Base-by-base conservation (phyloP, 1,139 yeast genomes). In the Blastobotrys capitulatus region DNA sequence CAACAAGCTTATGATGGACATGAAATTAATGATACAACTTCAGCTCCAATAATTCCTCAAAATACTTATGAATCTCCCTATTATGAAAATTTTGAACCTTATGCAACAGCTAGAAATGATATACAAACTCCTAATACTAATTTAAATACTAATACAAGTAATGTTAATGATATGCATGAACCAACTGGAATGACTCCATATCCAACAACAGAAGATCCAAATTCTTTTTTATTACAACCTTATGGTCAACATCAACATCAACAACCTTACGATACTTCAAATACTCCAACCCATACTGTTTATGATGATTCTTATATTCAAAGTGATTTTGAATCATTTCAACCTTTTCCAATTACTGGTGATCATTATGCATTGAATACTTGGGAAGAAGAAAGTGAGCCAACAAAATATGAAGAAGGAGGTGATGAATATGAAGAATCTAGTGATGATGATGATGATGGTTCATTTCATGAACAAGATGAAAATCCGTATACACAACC, bases 281-380 rank as follows among this genome's bases (percentile, higher is more conserved):
- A 26, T 13, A 4, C 34, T 15, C 40, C 47, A 34, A 25, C 36
- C 22, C 29, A 42, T 12, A 39, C 25, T 7, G 45, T 27, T 15
- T 42, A 37, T 40, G 47, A 52, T 27, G 59, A 54, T 13, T 42
- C 52, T 7, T 62, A 59, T 42, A 61, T 60, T 39, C 51, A 53
- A n/a, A 48, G 47, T 6, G 61, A 59, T n/a, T 63, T 57, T 32
- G 65, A 58, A 35, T 50, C 53, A 34, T 63, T 64, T 52, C 57
- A 56, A 41, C 69, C 66, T n/a, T 62, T 67, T 45, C 72, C 72
- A 2, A 61, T 68, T 36, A 54, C 56, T 2, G 74, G 74, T 6
- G 74, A 67, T 48, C 64, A 64, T 42, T 70, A 70, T 51, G 69
- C 65, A 2, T 54, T 71, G 41, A 71, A 70, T 50, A 68, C 74